A percentile compares a stretch with the other conserved stretches of the same genome.
Evolutionary conservation across 1,284 basidiomycete genomes (phyloP).

Genomic region (Cystobasidium sp.): DNA sequence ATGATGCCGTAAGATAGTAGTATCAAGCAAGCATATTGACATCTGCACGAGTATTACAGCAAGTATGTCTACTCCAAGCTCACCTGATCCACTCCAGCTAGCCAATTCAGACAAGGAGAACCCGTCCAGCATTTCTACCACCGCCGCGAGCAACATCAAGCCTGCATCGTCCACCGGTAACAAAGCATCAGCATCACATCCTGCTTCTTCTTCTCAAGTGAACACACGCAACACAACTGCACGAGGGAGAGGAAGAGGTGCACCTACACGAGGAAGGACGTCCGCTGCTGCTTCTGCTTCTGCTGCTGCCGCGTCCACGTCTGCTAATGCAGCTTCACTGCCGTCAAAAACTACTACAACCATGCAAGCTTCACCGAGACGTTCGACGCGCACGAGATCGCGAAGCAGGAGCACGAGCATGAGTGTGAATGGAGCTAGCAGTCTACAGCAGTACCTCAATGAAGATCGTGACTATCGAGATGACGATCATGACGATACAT

Average conservation of each 20-base stretch:
- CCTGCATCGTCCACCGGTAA: conserved; percentile 8
- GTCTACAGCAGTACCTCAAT: neutral
- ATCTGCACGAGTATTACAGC: conserved; percentile 40
- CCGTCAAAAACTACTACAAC: neutral
- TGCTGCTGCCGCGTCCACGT: neutral
- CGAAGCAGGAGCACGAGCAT: conserved; percentile 22
- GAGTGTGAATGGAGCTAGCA: neutral
- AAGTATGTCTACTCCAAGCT: conserved; percentile 28
- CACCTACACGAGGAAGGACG: neutral
- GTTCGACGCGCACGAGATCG: conserved; percentile 27
- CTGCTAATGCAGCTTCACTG: neutral
- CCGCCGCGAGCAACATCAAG: neutral
- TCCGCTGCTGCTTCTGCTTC: neutral
- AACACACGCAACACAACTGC: neutral
- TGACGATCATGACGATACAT: neutral
- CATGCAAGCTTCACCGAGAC: conserved; percentile 14
- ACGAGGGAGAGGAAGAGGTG: neutral
- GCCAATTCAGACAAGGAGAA: conserved; percentile 20
- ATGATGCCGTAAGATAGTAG: neutral
- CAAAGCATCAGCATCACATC: neutral
- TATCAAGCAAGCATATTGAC: neutral
- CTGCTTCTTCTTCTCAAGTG: neutral
- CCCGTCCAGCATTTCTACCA: neutral
- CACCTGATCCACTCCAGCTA: conserved; percentile 1
- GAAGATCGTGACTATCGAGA: neutral